Conservation (phyloP, 352 stramenopile species). For the Pythium rhizo-oryzae region DNA sequence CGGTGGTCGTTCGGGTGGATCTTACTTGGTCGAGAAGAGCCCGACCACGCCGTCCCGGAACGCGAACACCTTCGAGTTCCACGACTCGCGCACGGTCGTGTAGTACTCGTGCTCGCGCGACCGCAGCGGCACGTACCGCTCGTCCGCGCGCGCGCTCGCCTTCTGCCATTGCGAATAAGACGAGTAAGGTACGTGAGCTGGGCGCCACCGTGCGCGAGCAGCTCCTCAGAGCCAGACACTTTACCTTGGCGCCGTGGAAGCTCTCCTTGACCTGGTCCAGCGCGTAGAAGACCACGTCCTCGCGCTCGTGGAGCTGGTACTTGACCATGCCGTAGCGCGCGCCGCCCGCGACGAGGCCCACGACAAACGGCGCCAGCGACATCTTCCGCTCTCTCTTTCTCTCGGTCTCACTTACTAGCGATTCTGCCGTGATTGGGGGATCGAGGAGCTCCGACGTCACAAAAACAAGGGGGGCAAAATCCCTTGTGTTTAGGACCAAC, state of each 20-base stretch:
- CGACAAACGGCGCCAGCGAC: constrained; percentile 73
- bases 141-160: constrained; percentile 30
- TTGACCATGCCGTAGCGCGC: constrained; percentile 70
- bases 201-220: not conserved
- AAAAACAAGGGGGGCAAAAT: constrained; percentile 26
- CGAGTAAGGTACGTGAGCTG: too few relatives aligned
- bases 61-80: constrained; percentile 69
- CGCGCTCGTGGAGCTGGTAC: constrained; percentile 70
- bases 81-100: constrained; percentile 64
- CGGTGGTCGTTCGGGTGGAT: not conserved
- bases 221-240: too few relatives aligned
- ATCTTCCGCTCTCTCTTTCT: constrained; percentile 34
- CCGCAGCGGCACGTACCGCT: constrained; percentile 66
- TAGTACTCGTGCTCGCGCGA: constrained; percentile 86
- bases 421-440: constrained; percentile 10
- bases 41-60: constrained; percentile 63
- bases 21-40: constrained; percentile 51
- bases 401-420: not conserved
- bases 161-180: constrained; percentile 7
- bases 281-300: constrained; percentile 73
- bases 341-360: constrained; percentile 59
- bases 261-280: constrained; percentile 60
- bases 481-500: constrained; percentile 1
- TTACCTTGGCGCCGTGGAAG: constrained; percentile 54
- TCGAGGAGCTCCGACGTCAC: constrained; percentile 5